Percentiles rank a stretch among this genome's conserved stretches.
Conservation (phyloP, 2,329 filamentous ascomycete genomes). For the Ambrosiella beaveri region DNA sequence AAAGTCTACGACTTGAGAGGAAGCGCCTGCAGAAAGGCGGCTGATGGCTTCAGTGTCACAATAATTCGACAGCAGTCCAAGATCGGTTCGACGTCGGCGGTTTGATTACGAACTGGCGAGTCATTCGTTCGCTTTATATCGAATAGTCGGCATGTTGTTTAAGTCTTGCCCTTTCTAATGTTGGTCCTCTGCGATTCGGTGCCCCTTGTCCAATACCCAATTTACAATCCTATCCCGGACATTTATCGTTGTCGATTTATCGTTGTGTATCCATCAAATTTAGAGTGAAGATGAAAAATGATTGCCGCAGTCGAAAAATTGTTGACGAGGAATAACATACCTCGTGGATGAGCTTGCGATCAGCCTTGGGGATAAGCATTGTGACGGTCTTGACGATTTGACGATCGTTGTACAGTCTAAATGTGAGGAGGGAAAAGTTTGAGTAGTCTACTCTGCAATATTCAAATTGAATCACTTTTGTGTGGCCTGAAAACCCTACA, state of each 20-base stretch:
- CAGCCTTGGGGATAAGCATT: slow-evolving; percentile 98
- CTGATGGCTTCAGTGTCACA: background rate
- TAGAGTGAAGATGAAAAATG: slow-evolving; percentile 3
- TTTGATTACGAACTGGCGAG: background rate
- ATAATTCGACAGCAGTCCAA: background rate
- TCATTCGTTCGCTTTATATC: background rate
- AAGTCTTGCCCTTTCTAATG: too few species aligned
- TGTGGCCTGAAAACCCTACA: slow-evolving; percentile 29
- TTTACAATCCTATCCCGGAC: too few species aligned
- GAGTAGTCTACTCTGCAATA: slow-evolving; percentile 16
- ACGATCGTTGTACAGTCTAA: slow-evolving; percentile 11
- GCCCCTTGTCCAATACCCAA: too few species aligned
- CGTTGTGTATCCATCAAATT: background rate
- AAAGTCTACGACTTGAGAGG: background rate
- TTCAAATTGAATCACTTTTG: slow-evolving; percentile 29
- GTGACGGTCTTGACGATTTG: slow-evolving; percentile 29
- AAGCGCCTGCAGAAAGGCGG: background rate
- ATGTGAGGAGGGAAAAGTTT: slow-evolving; percentile 14
- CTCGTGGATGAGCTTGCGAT: slow-evolving; percentile 99
- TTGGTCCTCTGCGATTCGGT: too few species aligned
- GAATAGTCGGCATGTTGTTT: background rate
- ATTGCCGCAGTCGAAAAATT: slow-evolving; percentile 5
- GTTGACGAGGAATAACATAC: slow-evolving; percentile 20
- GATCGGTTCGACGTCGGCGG: background rate
- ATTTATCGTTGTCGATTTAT: background rate